Evolutionary conservation across 2,329 filamentous ascomycete species (phyloP).

Genomic region (Grosmannia huntii): DNA sequence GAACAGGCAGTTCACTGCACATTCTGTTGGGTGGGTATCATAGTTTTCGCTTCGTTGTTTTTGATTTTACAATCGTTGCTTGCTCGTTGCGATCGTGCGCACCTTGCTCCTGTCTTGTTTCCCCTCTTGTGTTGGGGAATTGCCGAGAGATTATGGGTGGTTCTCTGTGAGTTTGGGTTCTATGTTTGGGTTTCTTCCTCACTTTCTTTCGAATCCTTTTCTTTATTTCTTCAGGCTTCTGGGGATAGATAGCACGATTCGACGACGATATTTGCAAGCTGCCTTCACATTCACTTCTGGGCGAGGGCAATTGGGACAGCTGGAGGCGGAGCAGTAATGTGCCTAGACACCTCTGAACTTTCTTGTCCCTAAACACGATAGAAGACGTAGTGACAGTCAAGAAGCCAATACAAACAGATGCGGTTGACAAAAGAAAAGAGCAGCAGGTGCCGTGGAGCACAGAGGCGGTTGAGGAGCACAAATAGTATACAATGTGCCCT

Average conservation of each 20-base stretch:
- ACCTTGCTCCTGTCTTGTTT: too few species aligned
- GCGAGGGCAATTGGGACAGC: background rate
- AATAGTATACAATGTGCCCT: background rate
- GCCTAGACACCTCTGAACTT: background rate
- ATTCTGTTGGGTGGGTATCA: background rate
- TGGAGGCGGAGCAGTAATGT: background rate
- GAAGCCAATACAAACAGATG: background rate
- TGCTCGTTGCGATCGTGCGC: too few species aligned
- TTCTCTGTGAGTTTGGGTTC: background rate
- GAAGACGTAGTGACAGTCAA: too few species aligned
- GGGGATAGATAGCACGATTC: background rate
- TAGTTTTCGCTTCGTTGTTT: background rate
- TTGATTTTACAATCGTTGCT: background rate
- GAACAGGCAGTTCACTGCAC: background rate
- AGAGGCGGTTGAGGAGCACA: background rate
- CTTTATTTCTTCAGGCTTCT: background rate
- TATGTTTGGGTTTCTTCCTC: background rate
- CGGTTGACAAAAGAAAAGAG: background rate
- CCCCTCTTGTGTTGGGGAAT: background rate
- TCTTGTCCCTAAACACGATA: background rate
- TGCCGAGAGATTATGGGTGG: background rate
- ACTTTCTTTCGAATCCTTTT: background rate
- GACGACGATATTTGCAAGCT: background rate
- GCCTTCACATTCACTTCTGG: background rate
- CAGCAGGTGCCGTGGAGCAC: background rate